Conservation (phyloP, 257 asterid genomes). For the Ilex aquifolium region DNA sequence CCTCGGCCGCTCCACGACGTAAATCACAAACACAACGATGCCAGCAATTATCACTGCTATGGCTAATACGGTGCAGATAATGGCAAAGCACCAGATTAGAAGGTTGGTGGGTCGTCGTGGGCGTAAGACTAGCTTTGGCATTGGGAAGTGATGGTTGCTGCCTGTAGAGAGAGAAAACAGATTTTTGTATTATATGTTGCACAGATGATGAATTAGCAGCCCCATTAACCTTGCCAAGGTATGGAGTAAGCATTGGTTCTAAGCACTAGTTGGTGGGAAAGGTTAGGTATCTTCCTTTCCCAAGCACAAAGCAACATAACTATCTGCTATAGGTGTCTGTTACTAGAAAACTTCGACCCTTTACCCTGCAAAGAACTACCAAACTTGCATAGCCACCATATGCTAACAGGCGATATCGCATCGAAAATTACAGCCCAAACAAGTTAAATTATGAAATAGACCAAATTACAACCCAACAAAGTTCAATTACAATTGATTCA, state of each 20-base stretch:
- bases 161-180: slow-evolving; percentile 10
- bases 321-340: not conserved
- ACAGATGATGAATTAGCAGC: slow-evolving; percentile 1
- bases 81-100: slow-evolving; percentile 58
- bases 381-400: not conserved
- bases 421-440: too few species aligned
- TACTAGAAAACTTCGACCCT: not conserved
- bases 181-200: slow-evolving; percentile 14
- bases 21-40: slow-evolving; percentile 49
- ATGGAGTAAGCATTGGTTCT: slow-evolving; percentile 24
- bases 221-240: slow-evolving; percentile 3
- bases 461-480: too few species aligned
- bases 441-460: too few species aligned
- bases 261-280: slow-evolving; percentile 44
- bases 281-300: slow-evolving; percentile 22
- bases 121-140: slow-evolving; percentile 46
- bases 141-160: slow-evolving; percentile 22
- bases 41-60: slow-evolving; percentile 64
- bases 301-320: not conserved
- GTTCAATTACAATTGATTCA: too few species aligned
- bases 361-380: not conserved
- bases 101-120: slow-evolving; percentile 50
- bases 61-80: slow-evolving; percentile 57
- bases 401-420: too few species aligned
- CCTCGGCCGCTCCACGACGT: slow-evolving; percentile 51